phyloP scores from a whole-genome alignment of 2,329 filamentous ascomycete species.

The Paracoccidioides lutzii region DNA sequence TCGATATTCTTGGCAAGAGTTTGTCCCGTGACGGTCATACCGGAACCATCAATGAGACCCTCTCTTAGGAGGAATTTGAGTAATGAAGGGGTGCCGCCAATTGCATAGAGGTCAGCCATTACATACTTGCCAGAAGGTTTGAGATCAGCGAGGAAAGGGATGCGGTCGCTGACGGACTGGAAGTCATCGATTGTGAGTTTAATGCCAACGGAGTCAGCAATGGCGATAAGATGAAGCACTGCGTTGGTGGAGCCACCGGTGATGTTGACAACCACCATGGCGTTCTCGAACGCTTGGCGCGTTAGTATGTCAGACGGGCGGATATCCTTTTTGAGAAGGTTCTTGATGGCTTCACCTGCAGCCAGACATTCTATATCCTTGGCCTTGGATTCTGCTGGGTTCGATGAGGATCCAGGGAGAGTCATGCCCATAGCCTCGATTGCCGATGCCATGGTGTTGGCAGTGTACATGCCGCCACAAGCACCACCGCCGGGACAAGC shows the following conservation, averaged over 20 bases:
- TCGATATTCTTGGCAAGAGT: conserved; percentile 47
- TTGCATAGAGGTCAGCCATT: conserved; percentile 44
- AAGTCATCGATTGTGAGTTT: conserved; percentile 78
- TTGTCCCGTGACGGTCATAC: conserved; percentile 48
- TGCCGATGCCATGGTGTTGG: conserved; percentile 63
- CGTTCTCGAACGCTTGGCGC: conserved; percentile 68
- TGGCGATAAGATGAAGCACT: conserved; percentile 72
- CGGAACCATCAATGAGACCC: conserved; percentile 45
- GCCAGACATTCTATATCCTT: conserved; percentile 62
- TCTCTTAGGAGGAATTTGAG: conserved; percentile 47
- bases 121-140: conserved; percentile 62
- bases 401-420: conserved; percentile 69
- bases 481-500: conserved; percentile 76
- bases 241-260: conserved; percentile 78
- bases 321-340: conserved; percentile 63
- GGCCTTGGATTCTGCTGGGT: conserved; percentile 58
- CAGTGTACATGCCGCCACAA: conserved; percentile 76
- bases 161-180: conserved; percentile 67
- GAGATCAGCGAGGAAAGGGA: conserved; percentile 66
- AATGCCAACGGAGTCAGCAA: conserved; percentile 67
- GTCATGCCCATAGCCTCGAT: conserved; percentile 65
- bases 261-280: conserved; percentile 71
- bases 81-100: conserved; percentile 46
- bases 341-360: conserved; percentile 61
- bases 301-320: conserved; percentile 67